A percentile compares a stretch with the other conserved stretches of the same genome.
Evolutionary conservation across 257 asterid genomes (phyloP).

Genomic region (Coffea canephora): DNA sequence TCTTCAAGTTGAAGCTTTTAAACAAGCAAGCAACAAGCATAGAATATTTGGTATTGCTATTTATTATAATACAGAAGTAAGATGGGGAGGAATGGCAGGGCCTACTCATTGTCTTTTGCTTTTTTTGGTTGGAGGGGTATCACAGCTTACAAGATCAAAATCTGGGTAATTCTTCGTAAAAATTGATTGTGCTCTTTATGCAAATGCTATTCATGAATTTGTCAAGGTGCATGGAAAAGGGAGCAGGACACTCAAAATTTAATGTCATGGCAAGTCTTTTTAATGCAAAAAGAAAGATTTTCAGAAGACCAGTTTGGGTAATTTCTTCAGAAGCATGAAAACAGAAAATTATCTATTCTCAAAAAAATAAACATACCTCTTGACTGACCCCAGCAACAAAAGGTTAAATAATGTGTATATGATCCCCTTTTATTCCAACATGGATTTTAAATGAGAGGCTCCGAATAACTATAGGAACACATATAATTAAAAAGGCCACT

Average conservation of each 20-base stretch:
- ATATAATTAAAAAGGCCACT: background rate
- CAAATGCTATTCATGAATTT: background rate
- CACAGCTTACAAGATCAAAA: background rate
- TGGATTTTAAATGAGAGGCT: background rate
- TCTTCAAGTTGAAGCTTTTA: background rate
- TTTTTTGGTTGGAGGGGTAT: background rate
- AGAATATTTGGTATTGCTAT: background rate
- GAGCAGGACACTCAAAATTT: background rate
- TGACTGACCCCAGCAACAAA: background rate
- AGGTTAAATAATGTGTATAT: background rate
- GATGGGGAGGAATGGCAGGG: background rate
- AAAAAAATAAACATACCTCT: background rate
- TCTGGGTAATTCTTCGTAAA: background rate
- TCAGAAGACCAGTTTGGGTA: no score
- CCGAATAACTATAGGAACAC: background rate
- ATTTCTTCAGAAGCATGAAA: background rate
- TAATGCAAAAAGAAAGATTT: background rate
- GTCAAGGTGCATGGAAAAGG: background rate
- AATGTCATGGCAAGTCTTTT: background rate
- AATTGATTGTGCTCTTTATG: background rate
- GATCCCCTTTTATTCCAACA: background rate
- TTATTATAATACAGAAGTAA: background rate
- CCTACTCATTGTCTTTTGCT: background rate
- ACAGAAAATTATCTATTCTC: background rate
- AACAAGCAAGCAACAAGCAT: background rate